phyloP scores from a whole-genome alignment of 495 filamentous ascomycete genomes.

The Aspergillus affinis region DNA sequence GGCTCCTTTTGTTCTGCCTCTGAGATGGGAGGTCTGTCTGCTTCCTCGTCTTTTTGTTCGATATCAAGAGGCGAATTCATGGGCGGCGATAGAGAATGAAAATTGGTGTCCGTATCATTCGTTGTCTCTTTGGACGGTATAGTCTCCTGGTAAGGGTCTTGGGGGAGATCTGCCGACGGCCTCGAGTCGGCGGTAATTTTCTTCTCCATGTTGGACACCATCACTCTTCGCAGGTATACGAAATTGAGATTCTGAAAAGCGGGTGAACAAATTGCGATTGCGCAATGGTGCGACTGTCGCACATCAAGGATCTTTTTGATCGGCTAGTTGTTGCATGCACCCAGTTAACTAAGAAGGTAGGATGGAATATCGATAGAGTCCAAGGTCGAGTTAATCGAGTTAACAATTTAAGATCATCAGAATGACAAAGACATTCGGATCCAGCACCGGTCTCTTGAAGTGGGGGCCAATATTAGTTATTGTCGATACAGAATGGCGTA shows the following conservation, averaged over 20 bases:
- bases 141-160: neutral
- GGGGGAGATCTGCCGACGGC: neutral
- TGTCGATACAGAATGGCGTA: slow-evolving; percentile 7
- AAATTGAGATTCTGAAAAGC: neutral
- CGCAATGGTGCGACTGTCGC: neutral
- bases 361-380: neutral
- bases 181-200: neutral
- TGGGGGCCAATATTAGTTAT: neutral
- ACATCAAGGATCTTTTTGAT: neutral
- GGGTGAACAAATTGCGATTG: neutral
- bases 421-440: neutral
- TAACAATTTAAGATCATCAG: neutral
- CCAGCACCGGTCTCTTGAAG: too few species aligned
- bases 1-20: slow-evolving; percentile 27
- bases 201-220: neutral
- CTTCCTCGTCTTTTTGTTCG: slow-evolving; percentile 25
- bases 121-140: neutral
- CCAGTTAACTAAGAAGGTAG: too few species aligned
- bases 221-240: neutral
- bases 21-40: slow-evolving; percentile 3
- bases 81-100: slow-evolving; percentile 12
- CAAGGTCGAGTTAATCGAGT: neutral
- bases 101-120: neutral
- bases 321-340: neutral
- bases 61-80: slow-evolving; percentile 6